These are phyloP conservation scores for Samsoniella hepiali DNA, from an alignment of 2,329 filamentous ascomycete species.

Conservation along the genomic window DNA sequence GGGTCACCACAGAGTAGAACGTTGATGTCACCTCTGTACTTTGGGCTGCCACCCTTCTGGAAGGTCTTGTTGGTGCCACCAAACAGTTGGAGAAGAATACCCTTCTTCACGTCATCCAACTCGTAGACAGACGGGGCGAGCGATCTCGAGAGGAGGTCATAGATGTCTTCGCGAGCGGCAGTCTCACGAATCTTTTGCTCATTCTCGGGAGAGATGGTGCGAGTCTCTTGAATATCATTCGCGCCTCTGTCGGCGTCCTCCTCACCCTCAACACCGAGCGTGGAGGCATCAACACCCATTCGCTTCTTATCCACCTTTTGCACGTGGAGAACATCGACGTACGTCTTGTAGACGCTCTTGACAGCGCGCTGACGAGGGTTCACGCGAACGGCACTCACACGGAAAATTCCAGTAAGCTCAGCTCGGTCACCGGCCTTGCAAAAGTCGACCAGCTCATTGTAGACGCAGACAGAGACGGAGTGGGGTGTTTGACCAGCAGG, in stretches of 20 bases:
- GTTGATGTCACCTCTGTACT: slow-evolving; percentile 97
- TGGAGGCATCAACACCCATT: slow-evolving; percentile 86
- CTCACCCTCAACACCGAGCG: slow-evolving; percentile 76
- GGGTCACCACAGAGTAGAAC: slow-evolving; percentile 95
- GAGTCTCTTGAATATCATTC: slow-evolving; percentile 75
- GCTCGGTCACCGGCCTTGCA: slow-evolving; percentile 97
- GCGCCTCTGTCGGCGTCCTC: slow-evolving; percentile 62
- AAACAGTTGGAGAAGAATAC: slow-evolving; percentile 92
- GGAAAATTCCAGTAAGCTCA: slow-evolving; percentile 94
- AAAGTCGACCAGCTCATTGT: slow-evolving; percentile 94
- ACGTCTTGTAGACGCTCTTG: slow-evolving; percentile 97
- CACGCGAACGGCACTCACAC: slow-evolving; percentile 86
- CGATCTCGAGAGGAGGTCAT: slow-evolving; percentile 86
- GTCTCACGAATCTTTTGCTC: slow-evolving; percentile 84
- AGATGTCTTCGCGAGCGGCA: slow-evolving; percentile 78
- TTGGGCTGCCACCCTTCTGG: slow-evolving; percentile 90
- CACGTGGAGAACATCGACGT: slow-evolving; percentile 90
- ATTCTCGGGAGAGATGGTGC: slow-evolving; percentile 81
- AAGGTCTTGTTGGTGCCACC: slow-evolving; percentile 98
- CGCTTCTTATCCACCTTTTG: slow-evolving; percentile 96
- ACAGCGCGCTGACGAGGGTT: slow-evolving; percentile 90
- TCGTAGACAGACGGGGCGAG: slow-evolving; percentile 95
- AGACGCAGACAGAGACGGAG: slow-evolving; percentile 92
- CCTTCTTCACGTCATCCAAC: slow-evolving; percentile 98
- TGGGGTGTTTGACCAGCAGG: slow-evolving; percentile 96